Evolutionary conservation across 495 filamentous ascomycete species (phyloP), one percentile per base, ranked within the genome.

Genomic region (Hypoxylon trugodes): DNA sequence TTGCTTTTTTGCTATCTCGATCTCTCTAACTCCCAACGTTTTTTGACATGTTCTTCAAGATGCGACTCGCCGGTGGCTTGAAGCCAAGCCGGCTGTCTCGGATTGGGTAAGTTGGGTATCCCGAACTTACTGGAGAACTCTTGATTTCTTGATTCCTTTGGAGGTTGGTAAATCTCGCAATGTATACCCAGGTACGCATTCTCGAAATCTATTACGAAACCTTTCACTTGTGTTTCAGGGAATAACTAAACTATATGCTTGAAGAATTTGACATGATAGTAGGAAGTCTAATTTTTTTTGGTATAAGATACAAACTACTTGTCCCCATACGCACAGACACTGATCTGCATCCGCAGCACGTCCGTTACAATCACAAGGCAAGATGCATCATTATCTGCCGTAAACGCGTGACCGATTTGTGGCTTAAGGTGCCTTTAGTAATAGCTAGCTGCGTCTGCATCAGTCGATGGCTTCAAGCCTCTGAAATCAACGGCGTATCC

Each of bases 261-360:
- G 19, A 19, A 43, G 5, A 15, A 45, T 13, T 45, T n/a, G n/a
- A n/a, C n/a, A n/a, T n/a, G n/a, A n/a, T n/a, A n/a, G n/a, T n/a
- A n/a, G n/a, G n/a, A n/a, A n/a, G n/a, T n/a, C n/a, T n/a, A n/a
- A n/a, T n/a, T n/a, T n/a, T n/a, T n/a, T n/a, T n/a, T n/a, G n/a
- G n/a, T n/a, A n/a, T n/a, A n/a, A n/a, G n/a, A n/a, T n/a, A n/a
- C n/a, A n/a, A n/a, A n/a, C n/a, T n/a, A n/a, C n/a, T n/a, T n/a
- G n/a, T n/a, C n/a, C n/a, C 22, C 25, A 13, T 33, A 46, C 46
- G 52, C 60, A 64, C 60, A 64, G 60, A 64, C 52, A 30, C 38
- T 47, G 52, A 58, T 58, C 53, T 64, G 21, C 38, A 13, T 36
- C 12, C 12, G 32, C 22, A 32, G 19, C 35, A 62, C n/a, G 37